A percentile compares a stretch with the other conserved stretches of the same genome.
These are phyloP conservation scores for Cercospora nicotianae DNA, from an alignment of 2,329 filamentous ascomycete genomes.

Conservation along the genomic window DNA sequence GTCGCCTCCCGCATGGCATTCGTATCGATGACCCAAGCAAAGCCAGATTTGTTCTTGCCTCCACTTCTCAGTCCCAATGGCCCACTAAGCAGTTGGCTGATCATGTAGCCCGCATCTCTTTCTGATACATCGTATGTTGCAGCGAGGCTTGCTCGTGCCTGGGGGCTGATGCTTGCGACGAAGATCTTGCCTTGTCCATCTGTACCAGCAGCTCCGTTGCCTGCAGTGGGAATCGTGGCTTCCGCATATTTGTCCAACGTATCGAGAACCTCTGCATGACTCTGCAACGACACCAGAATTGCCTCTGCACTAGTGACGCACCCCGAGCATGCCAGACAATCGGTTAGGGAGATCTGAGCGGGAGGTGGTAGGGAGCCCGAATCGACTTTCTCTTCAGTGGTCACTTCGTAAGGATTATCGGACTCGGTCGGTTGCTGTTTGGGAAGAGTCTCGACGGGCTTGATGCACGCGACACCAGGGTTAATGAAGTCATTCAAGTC, in stretches of 20 bases:
- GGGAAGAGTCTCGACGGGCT: conserved; percentile 90
- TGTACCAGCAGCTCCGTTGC: neutral
- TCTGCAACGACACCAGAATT: conserved; percentile 92
- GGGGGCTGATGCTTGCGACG: conserved; percentile 88
- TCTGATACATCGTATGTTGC: conserved; percentile 77
- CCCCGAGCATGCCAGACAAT: conserved; percentile 95
- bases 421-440: conserved; percentile 51
- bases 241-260: conserved; percentile 65
- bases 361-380: conserved; percentile 59
- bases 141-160: conserved; percentile 84
- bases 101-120: conserved; percentile 74
- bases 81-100: conserved; percentile 75
- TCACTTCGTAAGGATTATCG: conserved; percentile 73
- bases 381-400: conserved; percentile 77
- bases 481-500: conserved; percentile 99
- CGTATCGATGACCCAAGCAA: conserved; percentile 88
- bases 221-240: conserved; percentile 18
- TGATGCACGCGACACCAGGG: conserved; percentile 95
- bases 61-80: conserved; percentile 66
- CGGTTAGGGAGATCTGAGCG: conserved; percentile 91
- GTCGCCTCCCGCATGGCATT: conserved; percentile 79
- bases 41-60: conserved; percentile 72
- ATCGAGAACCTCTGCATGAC: conserved; percentile 83
- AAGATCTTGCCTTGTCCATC: conserved; percentile 67
- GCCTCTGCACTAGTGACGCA: conserved; percentile 98